Percentiles rank a stretch among this genome's conserved stretches.
Evolutionary conservation across 2,329 filamentous ascomycete species (phyloP).

Genomic region (Chrysosporium queenslandicum): DNA sequence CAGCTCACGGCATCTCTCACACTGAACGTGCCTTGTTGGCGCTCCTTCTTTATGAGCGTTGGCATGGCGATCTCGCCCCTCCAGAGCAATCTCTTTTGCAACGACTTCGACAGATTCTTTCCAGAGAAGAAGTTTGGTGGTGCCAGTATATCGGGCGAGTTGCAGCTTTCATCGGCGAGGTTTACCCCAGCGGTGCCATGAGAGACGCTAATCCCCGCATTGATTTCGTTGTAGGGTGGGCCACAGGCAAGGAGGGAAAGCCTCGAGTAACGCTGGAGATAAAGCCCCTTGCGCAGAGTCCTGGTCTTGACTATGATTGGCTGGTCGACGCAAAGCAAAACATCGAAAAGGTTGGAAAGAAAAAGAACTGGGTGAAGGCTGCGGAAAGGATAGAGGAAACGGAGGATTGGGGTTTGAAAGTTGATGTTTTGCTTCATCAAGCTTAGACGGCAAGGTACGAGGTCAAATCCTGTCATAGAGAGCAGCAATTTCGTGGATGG

Average conservation of each 20-base stretch:
- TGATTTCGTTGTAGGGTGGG: slow-evolving; percentile 36
- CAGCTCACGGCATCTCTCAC: slow-evolving; percentile 65
- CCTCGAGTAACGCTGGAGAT: slow-evolving; percentile 39
- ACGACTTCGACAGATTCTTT: slow-evolving; percentile 46
- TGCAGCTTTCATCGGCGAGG: slow-evolving; percentile 46
- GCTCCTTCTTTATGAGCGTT: slow-evolving; percentile 61
- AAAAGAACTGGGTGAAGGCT: slow-evolving; percentile 44
- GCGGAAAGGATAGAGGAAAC: slow-evolving; percentile 21
- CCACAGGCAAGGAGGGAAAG: slow-evolving; percentile 33
- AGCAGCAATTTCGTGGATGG: too few species aligned
- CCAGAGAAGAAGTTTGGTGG: slow-evolving; percentile 53
- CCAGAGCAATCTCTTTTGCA: slow-evolving; percentile 47
- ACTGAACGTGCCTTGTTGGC: slow-evolving; percentile 59
- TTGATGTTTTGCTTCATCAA: slow-evolving; percentile 25
- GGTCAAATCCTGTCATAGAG: too few species aligned
- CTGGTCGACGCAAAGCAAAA: slow-evolving; percentile 34
- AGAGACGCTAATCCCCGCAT: slow-evolving; percentile 22
- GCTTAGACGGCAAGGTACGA: too few species aligned
- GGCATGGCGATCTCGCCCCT: slow-evolving; percentile 56
- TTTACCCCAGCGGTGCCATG: slow-evolving; percentile 53
- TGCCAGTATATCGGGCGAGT: slow-evolving; percentile 53
- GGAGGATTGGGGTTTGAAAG: slow-evolving; percentile 35
- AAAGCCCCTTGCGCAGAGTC: slow-evolving; percentile 30
- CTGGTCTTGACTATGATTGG: slow-evolving; percentile 25
- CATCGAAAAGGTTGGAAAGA: slow-evolving; percentile 49